A percentile compares a stretch with the other conserved stretches of the same genome.
Conservation (phyloP, 192 early-diverging fungal species). For the Allomyces macrogynus region DNA sequence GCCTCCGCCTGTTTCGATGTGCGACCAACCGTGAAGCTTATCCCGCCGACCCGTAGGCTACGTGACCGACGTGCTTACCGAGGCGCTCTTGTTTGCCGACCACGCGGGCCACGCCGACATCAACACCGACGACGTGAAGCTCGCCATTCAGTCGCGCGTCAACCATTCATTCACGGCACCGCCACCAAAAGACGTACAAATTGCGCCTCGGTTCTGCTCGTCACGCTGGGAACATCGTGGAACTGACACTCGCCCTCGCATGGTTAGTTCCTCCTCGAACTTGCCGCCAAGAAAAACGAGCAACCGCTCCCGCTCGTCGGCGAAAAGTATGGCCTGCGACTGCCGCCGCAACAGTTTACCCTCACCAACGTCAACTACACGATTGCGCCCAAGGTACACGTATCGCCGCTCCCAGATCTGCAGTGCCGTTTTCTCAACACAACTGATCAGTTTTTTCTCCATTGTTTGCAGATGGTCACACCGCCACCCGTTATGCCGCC, state of each 20-base stretch:
- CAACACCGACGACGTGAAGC: slow-evolving; percentile 60
- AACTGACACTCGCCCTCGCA: no score
- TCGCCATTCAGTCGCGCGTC: slow-evolving; percentile 81
- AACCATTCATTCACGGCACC: slow-evolving; percentile 77
- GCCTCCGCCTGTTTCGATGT: not conserved
- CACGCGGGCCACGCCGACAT: slow-evolving; percentile 59
- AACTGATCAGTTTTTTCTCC: not conserved
- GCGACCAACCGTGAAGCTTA: not conserved
- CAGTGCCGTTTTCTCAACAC: not conserved
- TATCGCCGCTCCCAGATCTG: no score
- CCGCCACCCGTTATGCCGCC: not conserved
- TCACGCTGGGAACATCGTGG: not conserved
- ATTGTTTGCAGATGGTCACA: not conserved
- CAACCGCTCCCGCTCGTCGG: slow-evolving; percentile 53
- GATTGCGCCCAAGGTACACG: slow-evolving; percentile 40
- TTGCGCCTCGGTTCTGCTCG: not conserved
- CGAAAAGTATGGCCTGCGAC: slow-evolving; percentile 54
- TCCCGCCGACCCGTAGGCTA: slow-evolving; percentile 37
- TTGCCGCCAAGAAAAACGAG: slow-evolving; percentile 57
- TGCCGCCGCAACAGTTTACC: slow-evolving; percentile 54
- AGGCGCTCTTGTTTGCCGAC: slow-evolving; percentile 78
- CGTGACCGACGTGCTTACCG: slow-evolving; percentile 73
- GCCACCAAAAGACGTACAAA: slow-evolving; percentile 61
- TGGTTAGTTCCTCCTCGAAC: slow-evolving; percentile 43
- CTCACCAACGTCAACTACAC: slow-evolving; percentile 59